These are phyloP conservation scores for Globisporangium perplexum DNA, from an alignment of 352 stramenopile genomes.

Conservation along the genomic window DNA sequence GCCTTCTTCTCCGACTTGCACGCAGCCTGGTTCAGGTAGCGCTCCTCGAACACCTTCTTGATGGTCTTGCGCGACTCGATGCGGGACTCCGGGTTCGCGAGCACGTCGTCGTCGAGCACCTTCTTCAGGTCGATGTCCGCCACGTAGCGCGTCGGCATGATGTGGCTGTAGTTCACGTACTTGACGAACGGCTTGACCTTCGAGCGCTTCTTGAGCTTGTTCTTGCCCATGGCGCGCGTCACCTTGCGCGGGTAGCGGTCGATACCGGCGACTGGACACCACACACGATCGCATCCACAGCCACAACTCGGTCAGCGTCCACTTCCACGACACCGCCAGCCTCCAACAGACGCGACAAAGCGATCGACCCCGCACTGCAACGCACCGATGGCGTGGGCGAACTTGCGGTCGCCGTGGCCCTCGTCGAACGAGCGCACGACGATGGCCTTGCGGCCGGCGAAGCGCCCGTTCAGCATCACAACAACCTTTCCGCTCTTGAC, in stretches of 20 bases:
- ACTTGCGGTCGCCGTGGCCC: slow-evolving; percentile 94
- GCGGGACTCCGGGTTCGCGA: slow-evolving; percentile 76
- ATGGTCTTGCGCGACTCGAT: slow-evolving; percentile 96
- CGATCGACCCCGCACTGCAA: neutral
- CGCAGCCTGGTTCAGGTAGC: slow-evolving; percentile 94
- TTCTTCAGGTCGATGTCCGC: slow-evolving; percentile 99
- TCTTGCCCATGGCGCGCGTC: slow-evolving; percentile 95
- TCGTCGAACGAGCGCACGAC: slow-evolving; percentile 99
- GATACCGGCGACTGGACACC: slow-evolving; percentile 88
- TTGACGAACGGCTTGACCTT: slow-evolving; percentile 99
- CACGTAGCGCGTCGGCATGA: slow-evolving; percentile 99
- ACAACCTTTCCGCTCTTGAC: slow-evolving; percentile 99
- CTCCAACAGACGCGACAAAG: neutral
- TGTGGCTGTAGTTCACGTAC: slow-evolving; percentile 99
- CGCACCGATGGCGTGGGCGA: slow-evolving; percentile 94
- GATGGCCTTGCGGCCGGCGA: slow-evolving; percentile 98
- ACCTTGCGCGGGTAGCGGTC: slow-evolving; percentile 96
- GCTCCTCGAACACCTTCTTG: slow-evolving; percentile 99
- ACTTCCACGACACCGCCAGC: neutral
- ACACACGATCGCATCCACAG: neutral
- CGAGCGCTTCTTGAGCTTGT: slow-evolving; percentile 96
- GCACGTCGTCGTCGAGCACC: slow-evolving; percentile 89
- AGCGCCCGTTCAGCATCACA: slow-evolving; percentile 97
- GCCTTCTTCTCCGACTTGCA: slow-evolving; percentile 98
- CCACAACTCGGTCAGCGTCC: neutral